Conservation (phyloP, 768 basidiomycete species). For the Suillus cothurnatus region DNA sequence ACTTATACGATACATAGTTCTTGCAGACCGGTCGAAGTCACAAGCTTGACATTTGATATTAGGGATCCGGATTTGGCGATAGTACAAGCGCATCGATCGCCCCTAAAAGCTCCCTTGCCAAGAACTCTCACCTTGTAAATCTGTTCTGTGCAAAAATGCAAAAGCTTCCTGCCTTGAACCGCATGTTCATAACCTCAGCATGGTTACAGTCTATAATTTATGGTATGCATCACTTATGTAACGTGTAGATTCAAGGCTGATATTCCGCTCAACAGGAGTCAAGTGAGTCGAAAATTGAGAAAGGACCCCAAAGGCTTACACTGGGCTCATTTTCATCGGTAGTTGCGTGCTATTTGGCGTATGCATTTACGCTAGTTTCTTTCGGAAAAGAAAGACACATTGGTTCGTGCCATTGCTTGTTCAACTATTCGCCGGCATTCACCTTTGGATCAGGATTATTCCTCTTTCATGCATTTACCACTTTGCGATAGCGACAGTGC, state of each 20-base stretch:
- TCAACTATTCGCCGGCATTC: not conserved
- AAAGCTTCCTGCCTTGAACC: not conserved
- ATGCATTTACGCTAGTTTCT: not conserved
- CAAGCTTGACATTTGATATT: not conserved
- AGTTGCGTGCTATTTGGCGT: slow-evolving; percentile 12
- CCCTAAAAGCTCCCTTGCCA: not conserved
- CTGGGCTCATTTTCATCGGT: not conserved
- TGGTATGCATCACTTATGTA: slow-evolving; percentile 4
- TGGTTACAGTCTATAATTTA: slow-evolving; percentile 11
- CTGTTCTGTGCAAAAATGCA: not conserved
- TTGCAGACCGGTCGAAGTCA: not conserved
- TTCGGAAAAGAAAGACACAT: not conserved
- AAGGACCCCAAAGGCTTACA: not conserved
- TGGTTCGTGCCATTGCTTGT: slow-evolving; percentile 1
- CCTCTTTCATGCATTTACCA: not conserved
- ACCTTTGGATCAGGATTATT: not conserved
- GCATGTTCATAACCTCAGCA: slow-evolving; percentile 7
- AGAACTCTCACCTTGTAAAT: not conserved
- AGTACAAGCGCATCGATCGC: not conserved
- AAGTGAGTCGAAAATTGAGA: slow-evolving; percentile 2
- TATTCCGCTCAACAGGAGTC: not conserved
- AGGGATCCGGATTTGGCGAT: not conserved
- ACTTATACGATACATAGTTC: not conserved
- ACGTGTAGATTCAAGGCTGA: not conserved
- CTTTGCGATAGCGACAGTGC: not conserved